Evolutionary conservation across 768 basidiomycete genomes (phyloP).

Genomic region (Sarcomyxa edulis): DNA sequence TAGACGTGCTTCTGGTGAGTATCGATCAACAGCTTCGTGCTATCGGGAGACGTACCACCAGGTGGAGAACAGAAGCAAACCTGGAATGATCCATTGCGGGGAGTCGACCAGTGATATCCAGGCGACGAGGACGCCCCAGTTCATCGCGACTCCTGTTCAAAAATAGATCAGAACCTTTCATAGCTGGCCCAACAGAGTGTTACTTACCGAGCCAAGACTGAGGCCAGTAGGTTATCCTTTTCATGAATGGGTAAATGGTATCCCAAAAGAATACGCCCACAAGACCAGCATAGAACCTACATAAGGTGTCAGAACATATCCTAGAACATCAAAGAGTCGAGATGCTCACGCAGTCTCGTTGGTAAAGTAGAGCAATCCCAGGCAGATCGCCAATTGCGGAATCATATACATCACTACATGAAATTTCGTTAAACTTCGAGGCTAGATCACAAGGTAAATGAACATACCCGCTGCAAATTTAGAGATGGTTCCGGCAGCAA

Average conservation of each 20-base stretch:
- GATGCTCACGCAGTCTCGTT: background rate
- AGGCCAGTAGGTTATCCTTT: conserved; percentile 20
- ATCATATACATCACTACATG: background rate
- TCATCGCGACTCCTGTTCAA: conserved; percentile 15
- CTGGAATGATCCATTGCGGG: conserved; percentile 8
- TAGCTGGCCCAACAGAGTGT: background rate
- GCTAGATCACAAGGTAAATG: background rate
- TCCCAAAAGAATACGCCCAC: conserved; percentile 8
- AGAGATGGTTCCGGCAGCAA: background rate
- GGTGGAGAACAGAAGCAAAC: conserved; percentile 1
- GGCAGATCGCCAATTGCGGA: background rate
- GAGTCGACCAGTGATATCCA: conserved; percentile 16
- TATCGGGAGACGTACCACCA: no score
- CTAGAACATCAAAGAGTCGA: background rate
- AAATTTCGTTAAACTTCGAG: background rate
- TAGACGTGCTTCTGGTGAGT: no score
- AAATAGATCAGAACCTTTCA: background rate
- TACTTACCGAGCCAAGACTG: conserved; percentile 17
- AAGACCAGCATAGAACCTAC: conserved; percentile 1
- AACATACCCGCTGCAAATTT: background rate
- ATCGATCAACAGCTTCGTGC: no score
- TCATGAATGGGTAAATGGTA: conserved; percentile 20
- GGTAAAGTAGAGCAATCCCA: background rate
- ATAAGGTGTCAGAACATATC: background rate
- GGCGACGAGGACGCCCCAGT: conserved; percentile 14